Percentiles rank a stretch among this genome's conserved stretches.
Evolutionary conservation across 2,329 filamentous ascomycete genomes (phyloP).

Genomic region (Stagonosporopsis tanaceti): DNA sequence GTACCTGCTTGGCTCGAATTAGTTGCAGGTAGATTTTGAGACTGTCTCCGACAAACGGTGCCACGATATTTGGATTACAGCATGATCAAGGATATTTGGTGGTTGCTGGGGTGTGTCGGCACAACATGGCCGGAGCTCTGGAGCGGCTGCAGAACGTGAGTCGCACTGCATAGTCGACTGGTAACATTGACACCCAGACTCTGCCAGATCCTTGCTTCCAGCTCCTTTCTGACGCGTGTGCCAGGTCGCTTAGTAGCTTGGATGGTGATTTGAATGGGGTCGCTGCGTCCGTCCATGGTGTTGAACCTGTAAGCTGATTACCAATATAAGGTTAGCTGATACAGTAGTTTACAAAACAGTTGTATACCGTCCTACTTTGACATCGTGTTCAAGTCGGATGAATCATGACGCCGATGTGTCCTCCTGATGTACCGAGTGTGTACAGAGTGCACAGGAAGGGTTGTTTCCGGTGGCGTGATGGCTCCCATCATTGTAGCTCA

Average conservation of each 20-base stretch:
- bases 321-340: neutral
- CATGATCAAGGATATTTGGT: slow-evolving; percentile 7
- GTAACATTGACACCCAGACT: slow-evolving; percentile 7
- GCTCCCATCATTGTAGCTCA: slow-evolving; percentile 4
- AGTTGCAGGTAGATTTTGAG: neutral
- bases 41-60: slow-evolving; percentile 1
- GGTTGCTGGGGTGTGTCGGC: slow-evolving; percentile 1
- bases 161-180: slow-evolving; percentile 16
- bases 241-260: slow-evolving; percentile 9
- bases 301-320: slow-evolving; percentile 6
- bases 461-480: slow-evolving; percentile 9
- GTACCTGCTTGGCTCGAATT: slow-evolving; percentile 12
- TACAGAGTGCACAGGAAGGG: neutral
- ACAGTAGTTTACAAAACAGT: slow-evolving; percentile 3
- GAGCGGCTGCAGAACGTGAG: slow-evolving; percentile 5
- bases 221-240: slow-evolving; percentile 3
- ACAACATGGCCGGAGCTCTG: slow-evolving; percentile 6
- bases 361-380: neutral
- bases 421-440: neutral
- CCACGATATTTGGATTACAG: slow-evolving; percentile 12
- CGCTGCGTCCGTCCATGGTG: neutral
- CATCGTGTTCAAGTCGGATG: neutral
- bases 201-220: slow-evolving; percentile 6
- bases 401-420: neutral
- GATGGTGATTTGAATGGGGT: neutral